Base-by-base conservation (phyloP, 2,329 filamentous ascomycete species). In the Colletotrichum tamarilloi region DNA sequence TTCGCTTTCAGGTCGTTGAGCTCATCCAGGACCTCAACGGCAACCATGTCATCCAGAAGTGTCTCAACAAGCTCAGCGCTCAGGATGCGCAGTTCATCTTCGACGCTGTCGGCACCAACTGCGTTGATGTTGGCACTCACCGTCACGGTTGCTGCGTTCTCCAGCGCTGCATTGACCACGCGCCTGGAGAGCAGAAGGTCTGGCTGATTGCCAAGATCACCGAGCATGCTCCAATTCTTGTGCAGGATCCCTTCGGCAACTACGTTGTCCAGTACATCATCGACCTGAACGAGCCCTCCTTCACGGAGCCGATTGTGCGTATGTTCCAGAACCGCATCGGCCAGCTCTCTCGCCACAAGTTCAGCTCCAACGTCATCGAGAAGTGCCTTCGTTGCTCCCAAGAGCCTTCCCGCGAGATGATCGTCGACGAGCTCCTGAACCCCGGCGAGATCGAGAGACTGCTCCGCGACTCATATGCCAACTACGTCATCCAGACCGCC, bases 231-330 rank as follows among this genome's bases (percentile, higher is more conserved):
- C 93, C 94, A 76, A 87, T 92, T 49, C 90, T 99, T 12, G 95
- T 99, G 24, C 95, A 98, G 82, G 97, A 99, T 82, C 96, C 97
- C 0, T 99, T 98, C 78, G 97, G 97, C 80, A 99, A 99, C 84
- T 99, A 99, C 77, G 97, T 99, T 63, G 94, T 99, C 63, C 97
- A 99, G 85, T 99, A 99, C 85, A 98, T 99, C 80, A 91, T 99
- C 77, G 97, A 98, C 81, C 89, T 98, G 67, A 95, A 95, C 76
- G 95, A 99, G 80, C 88, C 93, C 14, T 87, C 87, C 77, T 98
- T 98, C 84, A 98, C 96, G 1, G 93, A 97, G 79, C 96, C 96
- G 4, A 88, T 99, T 53, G 97, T 97, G 74, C 86, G 89, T 66
- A 92, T 92, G 79, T 98, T 99, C 86, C 86, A 89, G 68, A 93